Percentiles rank a stretch among this genome's conserved stretches.
phyloP scores from a whole-genome alignment of 2,329 filamentous ascomycete genomes.

The Talaromyces albobiverticillius region DNA sequence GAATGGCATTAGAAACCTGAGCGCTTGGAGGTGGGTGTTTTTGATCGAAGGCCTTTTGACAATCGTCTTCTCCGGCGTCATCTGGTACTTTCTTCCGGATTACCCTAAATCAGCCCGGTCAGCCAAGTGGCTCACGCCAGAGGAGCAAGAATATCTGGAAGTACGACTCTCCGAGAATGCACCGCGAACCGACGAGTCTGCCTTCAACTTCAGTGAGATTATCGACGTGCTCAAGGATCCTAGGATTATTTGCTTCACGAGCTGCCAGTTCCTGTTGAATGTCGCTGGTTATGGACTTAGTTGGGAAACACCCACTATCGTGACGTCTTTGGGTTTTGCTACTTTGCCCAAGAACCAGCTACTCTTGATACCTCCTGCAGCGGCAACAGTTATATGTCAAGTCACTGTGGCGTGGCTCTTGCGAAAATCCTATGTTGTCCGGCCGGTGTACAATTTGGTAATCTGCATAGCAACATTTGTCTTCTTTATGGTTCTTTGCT shows the following conservation, averaged over 20 bases:
- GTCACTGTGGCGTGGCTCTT: constrained; percentile 32
- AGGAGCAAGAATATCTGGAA: constrained; percentile 43
- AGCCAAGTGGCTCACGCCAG: constrained; percentile 34
- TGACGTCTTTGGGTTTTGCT: constrained; percentile 43
- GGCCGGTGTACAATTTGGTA: constrained; percentile 37
- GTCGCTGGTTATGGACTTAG: constrained; percentile 42
- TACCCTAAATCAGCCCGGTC: constrained; percentile 43
- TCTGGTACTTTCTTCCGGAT: constrained; percentile 43
- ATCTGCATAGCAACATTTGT: constrained; percentile 39
- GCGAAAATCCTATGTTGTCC: too few relatives aligned
- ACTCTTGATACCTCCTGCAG: constrained; percentile 47
- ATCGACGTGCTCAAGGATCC: constrained; percentile 32
- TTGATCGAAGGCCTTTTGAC: constrained; percentile 45
- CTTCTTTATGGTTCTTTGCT: constrained; percentile 45
- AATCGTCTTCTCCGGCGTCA: constrained; percentile 37
- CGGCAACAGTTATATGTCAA: constrained; percentile 37
- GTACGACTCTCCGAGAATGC: constrained; percentile 38
- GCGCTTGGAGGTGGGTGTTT: constrained; percentile 35
- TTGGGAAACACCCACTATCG: constrained; percentile 44
- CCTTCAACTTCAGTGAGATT: constrained; percentile 36
- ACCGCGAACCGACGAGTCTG: constrained; percentile 35
- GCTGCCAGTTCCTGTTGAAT: constrained; percentile 38
- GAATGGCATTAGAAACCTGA: constrained; percentile 21
- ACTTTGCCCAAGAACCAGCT: constrained; percentile 44
- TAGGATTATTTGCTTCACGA: constrained; percentile 37